Base-by-base conservation (phyloP, 2,329 filamentous ascomycete species). In the Colletotrichum theobromicola region DNA sequence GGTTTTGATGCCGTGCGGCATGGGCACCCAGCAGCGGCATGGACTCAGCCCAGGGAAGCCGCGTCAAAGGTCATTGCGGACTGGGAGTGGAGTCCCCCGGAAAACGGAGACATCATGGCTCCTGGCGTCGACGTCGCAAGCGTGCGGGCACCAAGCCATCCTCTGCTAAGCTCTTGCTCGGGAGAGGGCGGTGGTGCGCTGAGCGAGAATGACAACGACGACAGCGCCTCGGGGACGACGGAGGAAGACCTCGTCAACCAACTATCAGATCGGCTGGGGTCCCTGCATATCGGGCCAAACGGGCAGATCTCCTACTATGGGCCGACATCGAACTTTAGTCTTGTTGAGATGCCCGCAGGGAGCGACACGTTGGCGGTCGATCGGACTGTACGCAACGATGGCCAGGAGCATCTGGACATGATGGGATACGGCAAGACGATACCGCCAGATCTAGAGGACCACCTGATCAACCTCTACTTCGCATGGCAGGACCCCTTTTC, bases 291-390 rank as follows among this genome's bases (percentile, higher is more conserved):
- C 32, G 77, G 76, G 6, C 76, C 76, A 0, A 79, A 75, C 18
- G 79, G 79, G 5, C 72, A 76, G 5, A 75, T 79, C 12, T 75
- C 77, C 1, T 80, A 78, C 74, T 81, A 77, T 24, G 79, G 79
- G 1, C 79, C 79, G 4, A 81, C 79, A 1, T 81, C 79, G 8
- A 79, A 79, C 70, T 80, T 80, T 18, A 79, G 78, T 32, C 74
- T 80, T 4, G 75, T 79, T 4, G 76, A 79, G 15, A 79, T 81
- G 76, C 78, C 78, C 1, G 58, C 71, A 1, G 75, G 64, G 3
- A 30, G 77, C 2, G 79, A 81, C 12, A 76, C 73, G 21, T 58
- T 80, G 18, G 78, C 76, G 4, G 71, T 80, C 4, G 78, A 80
- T 58, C 78, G 79, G 7, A 80, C 78, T 6, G 74, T 80, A 28